Evolutionary conservation across 1,139 yeast genomes (phyloP), one percentile per base, ranked within the genome.

Genomic region (Sugiyamaella novakii): DNA sequence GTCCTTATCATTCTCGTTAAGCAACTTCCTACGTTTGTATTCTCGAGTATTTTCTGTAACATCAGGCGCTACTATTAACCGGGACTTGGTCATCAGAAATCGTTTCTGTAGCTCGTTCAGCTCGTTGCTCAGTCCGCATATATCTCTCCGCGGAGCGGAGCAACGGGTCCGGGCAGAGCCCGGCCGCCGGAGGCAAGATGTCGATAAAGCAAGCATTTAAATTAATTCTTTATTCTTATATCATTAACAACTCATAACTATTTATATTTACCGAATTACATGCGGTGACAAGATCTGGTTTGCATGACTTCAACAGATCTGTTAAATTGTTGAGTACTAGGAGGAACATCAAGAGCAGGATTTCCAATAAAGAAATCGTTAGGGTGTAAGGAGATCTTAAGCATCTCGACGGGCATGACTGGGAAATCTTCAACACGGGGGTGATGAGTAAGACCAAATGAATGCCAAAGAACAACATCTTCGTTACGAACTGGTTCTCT

Each of bases 351-450:
- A 66, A 87, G 74, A 34, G 91, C 91, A 22, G 96, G 96, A 69
- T 87, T 87, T 66, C 73, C 81, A 59, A 81, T 81, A 68, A 86
- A 87, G 80, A 87, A 87, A 55, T 87, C 87, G 62, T 77, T 72
- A 47, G 96, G 96, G 47, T 78, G 76, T 55, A 87, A 75, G 54
- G 80, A 77, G 59, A 87, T 81, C 65, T 78, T 83, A 67, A 79
- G 72, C 59, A 55, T 54, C 72, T 87, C 95, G 51, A 83, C 86
- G 37, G 95, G 94, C 96, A 87, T 87, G 54, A 87, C 94, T 47
- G 95, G 95, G 85, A 86, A 87, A 69, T 87, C 95, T 72, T 87
- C 96, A 29, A 84, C 84, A 63, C 91, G 79, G 59, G 95, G 95
- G 63, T 87, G 80, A 67, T 87, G 96, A 21, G 95, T 87, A 72